Base-by-base conservation (phyloP, 345 rosid genomes). In the Stellera chamaejasme region DNA sequence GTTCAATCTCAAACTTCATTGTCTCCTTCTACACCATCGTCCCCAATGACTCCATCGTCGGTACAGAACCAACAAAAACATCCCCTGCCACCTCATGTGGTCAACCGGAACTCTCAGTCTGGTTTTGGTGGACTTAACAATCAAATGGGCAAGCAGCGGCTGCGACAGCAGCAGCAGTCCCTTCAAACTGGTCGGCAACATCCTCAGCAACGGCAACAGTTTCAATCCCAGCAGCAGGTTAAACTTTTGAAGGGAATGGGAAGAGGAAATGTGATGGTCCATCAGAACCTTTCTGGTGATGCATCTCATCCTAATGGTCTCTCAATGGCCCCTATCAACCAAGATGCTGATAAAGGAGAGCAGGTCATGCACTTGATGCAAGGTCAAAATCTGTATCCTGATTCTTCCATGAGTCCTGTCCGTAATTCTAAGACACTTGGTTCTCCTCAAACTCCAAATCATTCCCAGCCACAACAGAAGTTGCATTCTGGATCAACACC, bases 111-210 rank as follows among this genome's bases (percentile, higher is more conserved):
- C 72, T 59, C 88, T 47, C 92, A 77, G 65, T 63, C 78, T 66
- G 76, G 63, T 64, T 67, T 72, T 55, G 66, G 78, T 66, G 88
- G 89, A 56, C 63, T 77, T 69, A 76, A 69, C 72, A 90, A 79
- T 77, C 97, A 80, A 74, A 72, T 72, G 52, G 95, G 82, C 58
- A 94, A 87, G 82, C 99, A 83, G 68, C 82, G 93, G 32, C 99
- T 78, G 60, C 75, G 87, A 19, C 95, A 62, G 52, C 65, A 73
- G 70, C 94, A 87, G 76, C 96, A 81, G 67, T 72, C 82, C 50
- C 97, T 79, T 66, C 94, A 90, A 68, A 63, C 97, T 72, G 95
- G 83, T 56, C 74, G 95, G 73, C 81, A 72, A 45, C 99, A 90
- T 65, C 97, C 95, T 72, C 93, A 83, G 62, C 90, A 85, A 70